A percentile compares a stretch with the other conserved stretches of the same genome.
phyloP scores from a whole-genome alignment of 148 eudicot genomes.

The Fagopyrum esculentum region DNA sequence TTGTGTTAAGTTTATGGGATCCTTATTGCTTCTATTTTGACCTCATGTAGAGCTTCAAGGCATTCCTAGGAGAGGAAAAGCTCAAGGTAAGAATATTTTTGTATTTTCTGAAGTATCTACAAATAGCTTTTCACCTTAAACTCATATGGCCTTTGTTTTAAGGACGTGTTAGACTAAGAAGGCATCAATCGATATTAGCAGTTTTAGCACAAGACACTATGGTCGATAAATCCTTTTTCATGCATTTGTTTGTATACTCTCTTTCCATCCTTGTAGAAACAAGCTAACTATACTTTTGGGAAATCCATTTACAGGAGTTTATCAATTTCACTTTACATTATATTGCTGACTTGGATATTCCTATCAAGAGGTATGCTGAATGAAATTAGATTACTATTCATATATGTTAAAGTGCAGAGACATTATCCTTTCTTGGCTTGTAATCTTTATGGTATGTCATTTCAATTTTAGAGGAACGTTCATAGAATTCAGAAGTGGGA shows the following conservation, averaged over 20 bases:
- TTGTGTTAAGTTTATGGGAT: not conserved
- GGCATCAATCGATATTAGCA: slow-evolving; percentile 12
- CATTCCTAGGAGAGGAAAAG: slow-evolving; percentile 74
- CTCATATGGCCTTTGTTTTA: not conserved
- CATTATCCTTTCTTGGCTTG: not conserved
- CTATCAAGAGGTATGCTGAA: slow-evolving; percentile 65
- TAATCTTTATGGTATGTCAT: slow-evolving; percentile 1
- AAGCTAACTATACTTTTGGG: slow-evolving; percentile 3
- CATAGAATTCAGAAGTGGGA: slow-evolving; percentile 91
- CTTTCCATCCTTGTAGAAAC: too few species aligned
- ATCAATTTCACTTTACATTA: slow-evolving; percentile 87
- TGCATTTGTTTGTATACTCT: too few species aligned
- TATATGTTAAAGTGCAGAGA: not conserved
- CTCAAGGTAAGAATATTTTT: slow-evolving; percentile 52
- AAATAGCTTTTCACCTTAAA: not conserved
- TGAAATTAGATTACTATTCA: not conserved
- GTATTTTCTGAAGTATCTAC: not conserved
- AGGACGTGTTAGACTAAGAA: not conserved
- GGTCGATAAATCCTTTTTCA: too few species aligned
- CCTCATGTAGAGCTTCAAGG: slow-evolving; percentile 70
- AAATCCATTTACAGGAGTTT: slow-evolving; percentile 53
- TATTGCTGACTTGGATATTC: slow-evolving; percentile 93
- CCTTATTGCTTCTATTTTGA: not conserved
- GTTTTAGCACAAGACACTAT: too few species aligned
- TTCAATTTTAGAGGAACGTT: slow-evolving; percentile 70